A percentile compares a stretch with the other conserved stretches of the same genome.
Conservation (phyloP, 192 early-diverging fungal species). For the Podila verticillata region DNA sequence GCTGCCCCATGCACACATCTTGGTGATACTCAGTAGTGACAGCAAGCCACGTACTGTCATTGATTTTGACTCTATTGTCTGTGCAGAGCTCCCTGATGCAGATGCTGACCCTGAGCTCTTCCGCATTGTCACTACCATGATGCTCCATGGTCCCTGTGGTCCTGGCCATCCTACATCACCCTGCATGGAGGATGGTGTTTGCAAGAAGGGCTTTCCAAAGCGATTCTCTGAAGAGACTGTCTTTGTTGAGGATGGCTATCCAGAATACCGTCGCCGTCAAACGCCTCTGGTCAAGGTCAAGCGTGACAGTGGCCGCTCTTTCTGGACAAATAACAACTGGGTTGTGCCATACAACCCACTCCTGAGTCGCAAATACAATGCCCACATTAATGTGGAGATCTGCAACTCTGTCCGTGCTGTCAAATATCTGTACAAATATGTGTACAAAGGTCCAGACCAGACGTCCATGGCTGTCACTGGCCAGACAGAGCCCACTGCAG, state of each 20-base stretch:
- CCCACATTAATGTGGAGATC: slow-evolving; percentile 45
- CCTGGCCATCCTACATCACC: not conserved
- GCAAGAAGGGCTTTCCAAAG: slow-evolving; percentile 22
- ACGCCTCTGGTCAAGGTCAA: too few species aligned
- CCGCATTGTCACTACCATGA: too few species aligned
- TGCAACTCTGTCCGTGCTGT: slow-evolving; percentile 8
- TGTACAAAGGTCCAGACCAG: slow-evolving; percentile 27
- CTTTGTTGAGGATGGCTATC: slow-evolving; percentile 13
- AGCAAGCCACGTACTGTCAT: too few species aligned
- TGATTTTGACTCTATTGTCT: too few species aligned
- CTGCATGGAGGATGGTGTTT: slow-evolving; percentile 18
- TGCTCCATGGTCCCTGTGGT: too few species aligned
- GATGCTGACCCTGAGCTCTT: too few species aligned
- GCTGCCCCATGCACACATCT: too few species aligned
- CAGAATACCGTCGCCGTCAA: slow-evolving; percentile 11
- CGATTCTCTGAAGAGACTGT: not conserved
- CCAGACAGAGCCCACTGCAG: not conserved
- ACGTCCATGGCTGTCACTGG: not conserved
- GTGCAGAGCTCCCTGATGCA: too few species aligned
- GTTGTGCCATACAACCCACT: slow-evolving; percentile 30
- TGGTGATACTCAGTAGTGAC: too few species aligned
- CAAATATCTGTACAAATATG: slow-evolving; percentile 27
- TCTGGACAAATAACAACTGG: slow-evolving; percentile 22
- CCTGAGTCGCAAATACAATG: slow-evolving; percentile 28
- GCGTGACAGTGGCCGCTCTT: not conserved